Evolutionary conservation across 2,329 filamentous ascomycete species (phyloP), one percentile per base, ranked within the genome.

Genomic region (Ophiostoma sp.): DNA sequence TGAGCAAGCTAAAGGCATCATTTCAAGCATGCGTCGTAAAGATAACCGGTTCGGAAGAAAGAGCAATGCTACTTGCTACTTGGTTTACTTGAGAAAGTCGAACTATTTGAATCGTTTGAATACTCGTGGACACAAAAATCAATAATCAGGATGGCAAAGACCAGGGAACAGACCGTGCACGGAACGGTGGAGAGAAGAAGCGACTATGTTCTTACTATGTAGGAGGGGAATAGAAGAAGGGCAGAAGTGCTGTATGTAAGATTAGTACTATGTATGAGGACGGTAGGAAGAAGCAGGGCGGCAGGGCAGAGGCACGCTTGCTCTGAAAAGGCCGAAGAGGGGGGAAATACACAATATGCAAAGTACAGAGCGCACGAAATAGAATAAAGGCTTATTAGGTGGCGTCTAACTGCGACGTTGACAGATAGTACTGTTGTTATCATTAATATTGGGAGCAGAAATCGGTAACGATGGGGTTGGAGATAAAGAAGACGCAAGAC

Each of bases 361-460:
- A 27, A 13, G 52, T 4, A 52, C 48, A 52, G 4, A 23, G 17
- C 48, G 20, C 27, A n/a, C 39, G 10, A 23, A 52, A 23, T 20
- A 23, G 48, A 52, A 52, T 52, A 23, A 52, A 52, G 7, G 52
- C 23, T 57, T 57, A 57, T 57, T 57, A 27, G 52, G 52, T 57
- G 52, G 52, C 52, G 52, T 57, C 48, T 54, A 23, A 23, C n/a
- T 54, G n/a, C 48, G 48, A 54, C 52, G 27, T 27, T 23, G 17
- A 35, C 69, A 65, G 69, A 67, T 65, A 67, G 60, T 48, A 70
- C 48, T 64, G 48, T 54, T 67, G 67, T 65, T 54, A 70, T 36
- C 67, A 33, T 31, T 23, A 52, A 31, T 36, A 64, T 27, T 64
- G 52, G 11, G 36, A 36, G 65, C 17, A 39, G 27, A 52, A 64